Base-by-base conservation (phyloP, 345 rosid species). In the Mangifera indica region DNA sequence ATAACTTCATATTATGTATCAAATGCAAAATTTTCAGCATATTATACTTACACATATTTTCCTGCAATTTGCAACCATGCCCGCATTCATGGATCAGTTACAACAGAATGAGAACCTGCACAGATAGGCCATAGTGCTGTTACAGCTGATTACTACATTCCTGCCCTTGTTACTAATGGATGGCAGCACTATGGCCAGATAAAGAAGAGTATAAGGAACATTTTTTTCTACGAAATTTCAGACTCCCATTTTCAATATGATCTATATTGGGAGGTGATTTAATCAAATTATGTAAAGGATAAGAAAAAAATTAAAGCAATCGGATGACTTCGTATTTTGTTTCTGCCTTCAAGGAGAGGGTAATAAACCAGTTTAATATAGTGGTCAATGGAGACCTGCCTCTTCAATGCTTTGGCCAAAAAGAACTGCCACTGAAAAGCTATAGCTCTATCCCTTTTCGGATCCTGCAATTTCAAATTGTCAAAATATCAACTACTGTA, bases 221-320 rank as follows among this genome's bases (percentile, higher is more conserved):
- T 51, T 26, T 18, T 29, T 68, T 71, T 60, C 76, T 57, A 58
- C 11, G 37, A 6, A 26, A 75, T 51, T 59, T 64, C 57, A 34
- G 67, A 56, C 74, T 49, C 82, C 85, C 74, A 76, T 46, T 26
- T 32, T 71, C 58, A 74, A 53, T 69, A n/a, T 73, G 77, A 81
- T 77, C 78, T 52, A 54, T 17, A 60, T 24, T 52, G 82, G 83
- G 82, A 77, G 79, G 63, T 60, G 49, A 70, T n/a, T 59, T 40
- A 68, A 71, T 69, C 53, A 70, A 29, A 51, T 69, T 57, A 65
- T 37, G 34, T 59, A 11, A 56, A 2, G 37, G 13, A 24, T 26
- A 42, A 15, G 9, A 53, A 12, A 21, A 29, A 6, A 8, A 48
- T 14, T 69, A 48, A 59, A 20, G 29, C 8, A 37, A 40, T 60